These are phyloP conservation scores for Blechomonas ayalai DNA, from an alignment of 208 protist genomes.

Conservation along the genomic window DNA sequence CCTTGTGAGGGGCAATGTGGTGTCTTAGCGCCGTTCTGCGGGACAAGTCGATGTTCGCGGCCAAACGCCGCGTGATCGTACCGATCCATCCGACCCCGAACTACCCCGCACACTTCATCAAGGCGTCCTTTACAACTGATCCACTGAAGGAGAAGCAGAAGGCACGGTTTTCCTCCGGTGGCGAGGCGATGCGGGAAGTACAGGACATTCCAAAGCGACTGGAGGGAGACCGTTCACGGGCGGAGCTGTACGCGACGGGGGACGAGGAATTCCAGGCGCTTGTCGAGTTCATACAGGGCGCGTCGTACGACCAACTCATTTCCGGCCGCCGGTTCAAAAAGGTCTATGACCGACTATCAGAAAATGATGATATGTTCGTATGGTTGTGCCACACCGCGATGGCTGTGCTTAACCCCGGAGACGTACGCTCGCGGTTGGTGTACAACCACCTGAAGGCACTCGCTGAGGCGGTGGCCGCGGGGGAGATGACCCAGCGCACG, in stretches of 20 bases:
- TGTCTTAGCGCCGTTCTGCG: constrained; percentile 25
- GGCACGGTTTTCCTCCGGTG: constrained; percentile 76
- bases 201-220: constrained; percentile 79
- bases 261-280: constrained; percentile 82
- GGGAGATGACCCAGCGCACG: constrained; percentile 82
- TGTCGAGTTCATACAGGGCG: constrained; percentile 85
- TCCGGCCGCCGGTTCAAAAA: constrained; percentile 84
- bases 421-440: constrained; percentile 78
- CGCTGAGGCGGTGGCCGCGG: constrained; percentile 73
- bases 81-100: constrained; percentile 81
- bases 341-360: constrained; percentile 76
- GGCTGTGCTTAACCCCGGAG: constrained; percentile 86
- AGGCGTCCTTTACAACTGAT: constrained; percentile 81
- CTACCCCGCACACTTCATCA: constrained; percentile 79
- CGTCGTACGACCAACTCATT: constrained; percentile 84
- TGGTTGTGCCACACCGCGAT: constrained; percentile 90
- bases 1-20: constrained; percentile 19
- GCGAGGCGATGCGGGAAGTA: constrained; percentile 82
- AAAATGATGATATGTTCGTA: constrained; percentile 89
- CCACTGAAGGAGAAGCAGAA: constrained; percentile 89
- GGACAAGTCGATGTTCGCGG: constrained; percentile 90
- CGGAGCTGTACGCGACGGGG: constrained; percentile 42
- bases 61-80: constrained; percentile 84
- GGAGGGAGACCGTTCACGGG: constrained; percentile 63
- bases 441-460: constrained; percentile 85